phyloP scores from a whole-genome alignment of 176 grass and related monocot genomes.

The Carex kokanica region DNA sequence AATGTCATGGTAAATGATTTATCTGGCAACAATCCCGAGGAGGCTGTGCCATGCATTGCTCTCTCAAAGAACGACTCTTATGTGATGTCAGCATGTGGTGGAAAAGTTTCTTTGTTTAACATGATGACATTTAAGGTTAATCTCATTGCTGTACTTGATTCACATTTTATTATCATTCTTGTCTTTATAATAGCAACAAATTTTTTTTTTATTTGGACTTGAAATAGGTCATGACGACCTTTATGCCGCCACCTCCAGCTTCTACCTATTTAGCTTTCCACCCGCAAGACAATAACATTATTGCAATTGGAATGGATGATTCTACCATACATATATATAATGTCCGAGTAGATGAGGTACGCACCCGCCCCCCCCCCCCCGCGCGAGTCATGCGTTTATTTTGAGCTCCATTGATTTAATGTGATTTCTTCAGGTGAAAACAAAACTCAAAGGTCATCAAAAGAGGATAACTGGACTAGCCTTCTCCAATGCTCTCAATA shows the following conservation, averaged over 20 bases:
- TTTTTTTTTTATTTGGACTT: constrained; percentile 23
- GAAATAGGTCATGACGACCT: constrained; percentile 91
- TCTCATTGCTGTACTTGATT: background rate
- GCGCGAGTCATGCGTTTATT: constrained; percentile 18
- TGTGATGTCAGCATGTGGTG: constrained; percentile 97
- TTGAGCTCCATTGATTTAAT: constrained; percentile 29
- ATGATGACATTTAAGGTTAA: constrained; percentile 99
- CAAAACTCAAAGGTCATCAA: constrained; percentile 84
- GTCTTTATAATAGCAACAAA: background rate
- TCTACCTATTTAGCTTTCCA: constrained; percentile 97
- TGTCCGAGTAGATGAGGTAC: constrained; percentile 96
- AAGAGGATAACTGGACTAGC: constrained; percentile 90
- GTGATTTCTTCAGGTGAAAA: constrained; percentile 70
- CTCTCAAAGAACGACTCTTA: constrained; percentile 99
- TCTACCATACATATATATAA: constrained; percentile 99
- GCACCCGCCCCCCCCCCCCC: background rate
- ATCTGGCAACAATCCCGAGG: constrained; percentile 60
- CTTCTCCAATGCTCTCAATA: constrained; percentile 68
- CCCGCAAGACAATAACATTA: constrained; percentile 96
- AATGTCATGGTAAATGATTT: constrained; percentile 91
- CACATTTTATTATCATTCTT: constrained; percentile 21
- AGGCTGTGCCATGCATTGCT: constrained; percentile 83
- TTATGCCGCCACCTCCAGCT: constrained; percentile 85
- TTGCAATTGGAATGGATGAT: constrained; percentile 99
- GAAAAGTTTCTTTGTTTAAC: constrained; percentile 97